A percentile compares a stretch with the other conserved stretches of the same genome.
These are phyloP conservation scores for Nothophaeocryptopus gaeumannii DNA, from an alignment of 2,329 filamentous ascomycete species.

Conservation along the genomic window DNA sequence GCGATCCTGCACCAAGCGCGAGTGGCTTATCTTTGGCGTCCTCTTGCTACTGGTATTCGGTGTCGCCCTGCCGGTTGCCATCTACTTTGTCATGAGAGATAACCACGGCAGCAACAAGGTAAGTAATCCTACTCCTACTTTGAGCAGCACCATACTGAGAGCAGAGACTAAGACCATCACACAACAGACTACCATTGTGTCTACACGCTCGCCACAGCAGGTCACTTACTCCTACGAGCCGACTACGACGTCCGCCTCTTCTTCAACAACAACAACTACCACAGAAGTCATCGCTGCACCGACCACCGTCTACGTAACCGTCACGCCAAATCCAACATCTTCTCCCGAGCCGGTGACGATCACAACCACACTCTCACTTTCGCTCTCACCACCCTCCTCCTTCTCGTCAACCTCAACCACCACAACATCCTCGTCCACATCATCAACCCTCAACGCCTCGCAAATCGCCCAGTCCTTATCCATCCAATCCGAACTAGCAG, in stretches of 20 bases:
- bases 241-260: no score
- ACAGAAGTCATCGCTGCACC: conserved; percentile 1
- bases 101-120: conserved; percentile 5
- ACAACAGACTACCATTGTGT: conserved; percentile 3
- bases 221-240: no score
- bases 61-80: conserved; percentile 4
- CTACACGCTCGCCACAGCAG: conserved; percentile 3
- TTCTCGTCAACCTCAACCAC: not conserved
- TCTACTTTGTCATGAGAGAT: conserved; percentile 5
- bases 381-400: not conserved
- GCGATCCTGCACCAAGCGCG: conserved; percentile 13
- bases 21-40: conserved; percentile 10
- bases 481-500: conserved; percentile 2
- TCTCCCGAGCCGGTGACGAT: conserved; percentile 1
- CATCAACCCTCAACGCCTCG: not conserved
- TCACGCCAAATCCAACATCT: conserved; percentile 7
- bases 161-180: not conserved
- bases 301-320: conserved; percentile 12
- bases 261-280: not conserved
- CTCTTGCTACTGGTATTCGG: conserved; percentile 5
- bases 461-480: not conserved
- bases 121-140: not conserved
- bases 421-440: not conserved
- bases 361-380: not conserved
- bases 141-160: not conserved